Evolutionary conservation across 148 eudicot species (phyloP), one percentile per base, ranked within the genome.

Genomic region (Selenicereus undatus): DNA sequence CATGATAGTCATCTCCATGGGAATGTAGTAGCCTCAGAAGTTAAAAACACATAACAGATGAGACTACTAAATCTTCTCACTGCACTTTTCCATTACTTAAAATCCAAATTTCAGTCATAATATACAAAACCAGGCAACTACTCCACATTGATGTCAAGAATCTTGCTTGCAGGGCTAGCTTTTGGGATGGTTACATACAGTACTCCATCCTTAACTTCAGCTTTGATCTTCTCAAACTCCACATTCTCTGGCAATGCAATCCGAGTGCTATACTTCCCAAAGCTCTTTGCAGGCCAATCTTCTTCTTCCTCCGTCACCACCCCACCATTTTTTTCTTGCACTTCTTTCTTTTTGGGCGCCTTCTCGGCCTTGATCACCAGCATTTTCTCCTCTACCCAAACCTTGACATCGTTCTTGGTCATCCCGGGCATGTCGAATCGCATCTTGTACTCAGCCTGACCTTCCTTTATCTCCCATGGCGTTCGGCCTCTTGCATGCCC

Each of bases 401-500:
- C 84, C 81, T 88, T 91, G 24, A 92, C 94, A 65, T 94, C 96
- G 0, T 88, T 78, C 76, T 84, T 94, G 16, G 89, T 86, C 94
- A 94, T 90, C 0, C 98, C 98, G 0, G 94, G 94, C 90, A 94
- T 88, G 85, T 94, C 98, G 35, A 94, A 94, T 74, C 98, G 82
- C 87, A 94, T 78, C 82, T 88, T 91, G 83, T 86, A 91, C 4
- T 84, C 95, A 0, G 13, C 32, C 4, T 91, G 86, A 2, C 76
- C 78, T 80, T 92, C 94, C 74, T 88, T 90, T 36, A 92, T 92
- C 77, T 89, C 98, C 98, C 98, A 94, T 12, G 98, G 96, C 0
- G 98, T 87, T 39, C 96, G 83, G 60, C 95, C 92, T 56, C 91
- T 69, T 64, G 82, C 86, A 77, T 90, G 88, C 20, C 86, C 83